A percentile compares a stretch with the other conserved stretches of the same genome.
phyloP scores from a whole-genome alignment of 2,329 filamentous ascomycete genomes.

The Xylaria sp. region DNA sequence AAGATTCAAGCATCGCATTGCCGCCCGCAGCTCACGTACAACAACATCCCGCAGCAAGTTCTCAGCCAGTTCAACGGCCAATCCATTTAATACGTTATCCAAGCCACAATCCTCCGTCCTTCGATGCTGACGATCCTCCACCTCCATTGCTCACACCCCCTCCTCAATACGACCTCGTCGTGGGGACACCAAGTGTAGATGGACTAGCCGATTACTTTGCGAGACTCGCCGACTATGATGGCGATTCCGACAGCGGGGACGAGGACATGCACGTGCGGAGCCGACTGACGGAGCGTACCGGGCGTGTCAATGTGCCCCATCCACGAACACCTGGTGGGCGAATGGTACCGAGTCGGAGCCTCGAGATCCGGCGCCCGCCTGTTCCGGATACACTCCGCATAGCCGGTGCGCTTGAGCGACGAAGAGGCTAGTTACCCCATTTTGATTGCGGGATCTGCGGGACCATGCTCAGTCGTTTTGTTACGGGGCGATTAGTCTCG shows the following conservation, averaged over 20 bases:
- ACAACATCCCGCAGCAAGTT: slow-evolving; percentile 40
- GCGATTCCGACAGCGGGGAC: slow-evolving; percentile 51
- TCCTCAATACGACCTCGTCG: slow-evolving; percentile 83
- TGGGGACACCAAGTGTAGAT: slow-evolving; percentile 74
- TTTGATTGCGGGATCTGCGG: slow-evolving; percentile 28
- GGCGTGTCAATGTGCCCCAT: slow-evolving; percentile 67
- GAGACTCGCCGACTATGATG: slow-evolving; percentile 77
- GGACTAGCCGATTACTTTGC: slow-evolving; percentile 87
- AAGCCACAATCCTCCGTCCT: slow-evolving; percentile 88
- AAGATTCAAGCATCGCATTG: slow-evolving; percentile 51
- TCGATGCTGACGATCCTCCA: slow-evolving; percentile 82
- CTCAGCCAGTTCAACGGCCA: slow-evolving; percentile 57
- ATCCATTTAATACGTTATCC: slow-evolving; percentile 86
- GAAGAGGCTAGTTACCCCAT: slow-evolving; percentile 41
- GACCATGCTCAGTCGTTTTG: neutral
- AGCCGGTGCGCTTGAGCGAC: slow-evolving; percentile 43
- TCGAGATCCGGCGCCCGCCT: slow-evolving; percentile 62
- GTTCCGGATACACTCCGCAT: slow-evolving; percentile 46
- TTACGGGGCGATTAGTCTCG: neutral
- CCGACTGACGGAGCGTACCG: slow-evolving; percentile 61
- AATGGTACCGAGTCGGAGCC: slow-evolving; percentile 64
- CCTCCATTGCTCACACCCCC: slow-evolving; percentile 78
- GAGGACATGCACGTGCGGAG: slow-evolving; percentile 46
- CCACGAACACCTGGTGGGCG: slow-evolving; percentile 65
- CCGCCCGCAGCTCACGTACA: slow-evolving; percentile 69